Base-by-base conservation (phyloP, 768 basidiomycete genomes). In the Termitomyces eurrhizus region DNA sequence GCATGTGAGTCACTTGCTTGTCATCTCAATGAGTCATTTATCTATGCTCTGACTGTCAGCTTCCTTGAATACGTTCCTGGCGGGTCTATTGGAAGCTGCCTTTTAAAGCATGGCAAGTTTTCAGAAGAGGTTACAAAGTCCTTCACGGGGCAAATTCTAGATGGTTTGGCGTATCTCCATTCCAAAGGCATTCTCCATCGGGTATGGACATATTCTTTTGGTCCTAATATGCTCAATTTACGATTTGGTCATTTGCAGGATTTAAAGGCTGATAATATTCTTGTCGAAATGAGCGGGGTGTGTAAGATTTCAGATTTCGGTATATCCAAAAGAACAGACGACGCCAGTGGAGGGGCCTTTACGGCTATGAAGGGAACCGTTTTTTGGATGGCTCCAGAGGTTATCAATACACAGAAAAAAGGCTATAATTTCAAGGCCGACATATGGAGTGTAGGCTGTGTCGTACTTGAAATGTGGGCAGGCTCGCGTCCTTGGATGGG, bases 301-400 rank as follows among this genome's bases (percentile, higher is more conserved):
- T 97, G 95, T 82, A 98, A 98, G 76, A 98, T 99, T 55, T 95
- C 94, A 3, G 95, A 98, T 74, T 98, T 98, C 69, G 97, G 97
- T 45, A 98, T 98, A 59, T 96, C 94, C n/a, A 98, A 98, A 75
- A 84, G 92, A 62, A 94, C 87, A 63, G 93, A 91, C 63, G 93
- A 97, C 62, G 83, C 90, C 55, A 87, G 87, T 56, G 84, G 84
- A 67, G 90, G 85, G n/a, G 90, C 90, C 53, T 87, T 85, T 64
- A 96, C 95, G 2, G 91, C 92, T 24, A 95, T 99, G 93, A 92
- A 94, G 72, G 97, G 97, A 29, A 95, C 95, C 21, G 91, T 98
- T 39, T 98, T 97, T 72, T 99, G 97, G 96, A 98, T 98, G 96
- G 95, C 95, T 11, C 95, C 95, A 0, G 95, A 94, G 76, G 93